Evolutionary conservation across 2,329 filamentous ascomycete species (phyloP).

Genomic region (Penicillium olsonii): DNA sequence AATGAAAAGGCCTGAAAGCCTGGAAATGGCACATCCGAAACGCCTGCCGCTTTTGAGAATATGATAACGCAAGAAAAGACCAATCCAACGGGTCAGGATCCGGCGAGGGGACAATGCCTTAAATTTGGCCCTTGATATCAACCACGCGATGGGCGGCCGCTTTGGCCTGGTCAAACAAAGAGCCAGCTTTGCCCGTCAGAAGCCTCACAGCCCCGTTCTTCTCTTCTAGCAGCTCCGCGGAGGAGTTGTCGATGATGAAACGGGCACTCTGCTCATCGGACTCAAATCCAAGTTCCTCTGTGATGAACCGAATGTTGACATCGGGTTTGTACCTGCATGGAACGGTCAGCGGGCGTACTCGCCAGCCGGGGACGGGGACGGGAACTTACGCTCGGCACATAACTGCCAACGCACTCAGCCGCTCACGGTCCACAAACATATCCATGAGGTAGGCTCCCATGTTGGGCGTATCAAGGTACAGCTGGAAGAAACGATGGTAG

Average conservation of each 20-base stretch:
- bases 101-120: constrained; percentile 16
- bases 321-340: constrained; percentile 83
- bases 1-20: not conserved
- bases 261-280: constrained; percentile 86
- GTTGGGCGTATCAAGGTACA: constrained; percentile 90
- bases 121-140: constrained; percentile 96
- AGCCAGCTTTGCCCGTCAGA: constrained; percentile 70
- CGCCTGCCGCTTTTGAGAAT: constrained; percentile 8
- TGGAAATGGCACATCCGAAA: not conserved
- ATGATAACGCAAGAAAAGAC: not conserved
- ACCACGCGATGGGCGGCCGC: constrained; percentile 77
- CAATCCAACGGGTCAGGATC: not conserved
- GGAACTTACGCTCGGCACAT: constrained; percentile 90
- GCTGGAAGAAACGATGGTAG: constrained; percentile 96
- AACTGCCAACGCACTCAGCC: constrained; percentile 82
- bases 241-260: constrained; percentile 81
- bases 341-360: not conserved
- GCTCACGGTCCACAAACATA: constrained; percentile 95
- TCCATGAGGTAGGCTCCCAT: constrained; percentile 99
- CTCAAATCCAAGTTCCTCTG: constrained; percentile 94
- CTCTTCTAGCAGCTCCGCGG: constrained; percentile 75
- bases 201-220: constrained; percentile 73
- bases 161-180: constrained; percentile 73
- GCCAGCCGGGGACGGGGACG: not conserved
- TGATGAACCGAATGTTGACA: constrained; percentile 85